phyloP scores from a whole-genome alignment of 176 grass and related monocot genomes.

The Avena eriantha region DNA sequence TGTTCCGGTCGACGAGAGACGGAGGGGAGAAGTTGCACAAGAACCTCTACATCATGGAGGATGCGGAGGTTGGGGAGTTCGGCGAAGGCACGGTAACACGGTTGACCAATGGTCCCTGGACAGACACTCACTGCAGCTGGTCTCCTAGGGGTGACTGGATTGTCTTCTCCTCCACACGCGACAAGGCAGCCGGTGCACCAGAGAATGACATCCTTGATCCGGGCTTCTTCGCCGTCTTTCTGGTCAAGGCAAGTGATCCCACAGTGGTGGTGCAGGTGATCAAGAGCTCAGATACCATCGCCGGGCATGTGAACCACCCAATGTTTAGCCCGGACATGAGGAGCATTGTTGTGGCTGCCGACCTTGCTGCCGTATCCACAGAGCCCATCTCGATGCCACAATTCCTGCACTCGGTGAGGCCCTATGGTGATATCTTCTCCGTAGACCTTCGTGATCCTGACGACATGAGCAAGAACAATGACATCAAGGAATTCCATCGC shows the following conservation, averaged over 20 bases:
- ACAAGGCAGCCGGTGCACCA: conserved; percentile 22
- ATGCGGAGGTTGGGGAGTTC: conserved; percentile 22
- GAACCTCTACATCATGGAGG: conserved; percentile 54
- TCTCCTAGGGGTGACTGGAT: conserved; percentile 47
- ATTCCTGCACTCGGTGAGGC: conserved; percentile 46
- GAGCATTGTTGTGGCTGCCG: conserved; percentile 41
- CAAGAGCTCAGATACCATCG: background rate
- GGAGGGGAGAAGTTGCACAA: conserved; percentile 20
- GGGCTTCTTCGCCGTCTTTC: conserved; percentile 30
- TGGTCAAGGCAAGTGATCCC: background rate
- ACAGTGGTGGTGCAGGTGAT: conserved; percentile 17
- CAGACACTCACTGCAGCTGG: conserved; percentile 55
- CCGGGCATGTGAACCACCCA: conserved; percentile 56
- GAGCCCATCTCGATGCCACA: conserved; percentile 55
- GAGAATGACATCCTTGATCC: conserved; percentile 12
- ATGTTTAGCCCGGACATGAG: conserved; percentile 49
- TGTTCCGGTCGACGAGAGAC: conserved; percentile 46
- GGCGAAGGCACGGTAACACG: conserved; percentile 6
- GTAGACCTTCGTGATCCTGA: conserved; percentile 26
- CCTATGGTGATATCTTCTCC: conserved; percentile 46
- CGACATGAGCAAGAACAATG: conserved; percentile 27
- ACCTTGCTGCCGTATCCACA: conserved; percentile 45
- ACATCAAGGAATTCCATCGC: conserved; percentile 25
- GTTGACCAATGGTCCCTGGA: conserved; percentile 22
- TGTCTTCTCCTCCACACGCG: conserved; percentile 50